Evolutionary conservation across 1,284 basidiomycete genomes (phyloP), one percentile per base, ranked within the genome.

Genomic region (Ceratobasidium sp.): DNA sequence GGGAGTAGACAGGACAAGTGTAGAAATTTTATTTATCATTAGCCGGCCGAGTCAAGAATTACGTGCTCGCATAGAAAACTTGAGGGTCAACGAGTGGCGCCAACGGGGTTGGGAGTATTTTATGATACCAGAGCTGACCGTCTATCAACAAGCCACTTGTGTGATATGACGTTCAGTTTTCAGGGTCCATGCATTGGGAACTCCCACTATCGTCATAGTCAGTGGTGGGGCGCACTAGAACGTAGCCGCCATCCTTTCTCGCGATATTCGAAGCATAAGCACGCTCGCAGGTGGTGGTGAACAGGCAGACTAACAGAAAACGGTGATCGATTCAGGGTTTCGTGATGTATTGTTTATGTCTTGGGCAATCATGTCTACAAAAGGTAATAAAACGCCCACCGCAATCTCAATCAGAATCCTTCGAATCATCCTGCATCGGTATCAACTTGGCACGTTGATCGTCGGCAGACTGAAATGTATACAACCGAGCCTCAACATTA

Each of bases 171-270:
- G 54, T n/a, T 41, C 21, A 13, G n/a, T 14, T 19, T 29, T 66
- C 60, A 66, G 62, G 62, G 62, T 54, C 52, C 33, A 36, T 44
- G 5, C 7, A 6, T 50, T 46, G 16, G 16, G 19, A 46, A 21
- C n/a, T 27, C 39, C 44, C 59, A 29, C 33, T 47, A 53, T 64
- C 62, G 50, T 66, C 62, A 66, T 66, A 54, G 50, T 54, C 27
- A 50, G 11, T 25, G 16, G 42, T 50, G 47, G 47, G 23, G 47
- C 23, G 25, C 7, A 50, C 16, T 14, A 46, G 19, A 4, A n/a
- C 42, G 42, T 46, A 46, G 16, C 19, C 42, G 14, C 4, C 42
- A n/a, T 6, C 4, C 19, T 6, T 6, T 46, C 14, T 4, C 42
- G 16, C 42, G 16, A 46, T 14, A n/a, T 14, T 46, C 4, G 16